phyloP scores from a whole-genome alignment of 2,329 filamentous ascomycete species.

The Colletotrichum limetticola region DNA sequence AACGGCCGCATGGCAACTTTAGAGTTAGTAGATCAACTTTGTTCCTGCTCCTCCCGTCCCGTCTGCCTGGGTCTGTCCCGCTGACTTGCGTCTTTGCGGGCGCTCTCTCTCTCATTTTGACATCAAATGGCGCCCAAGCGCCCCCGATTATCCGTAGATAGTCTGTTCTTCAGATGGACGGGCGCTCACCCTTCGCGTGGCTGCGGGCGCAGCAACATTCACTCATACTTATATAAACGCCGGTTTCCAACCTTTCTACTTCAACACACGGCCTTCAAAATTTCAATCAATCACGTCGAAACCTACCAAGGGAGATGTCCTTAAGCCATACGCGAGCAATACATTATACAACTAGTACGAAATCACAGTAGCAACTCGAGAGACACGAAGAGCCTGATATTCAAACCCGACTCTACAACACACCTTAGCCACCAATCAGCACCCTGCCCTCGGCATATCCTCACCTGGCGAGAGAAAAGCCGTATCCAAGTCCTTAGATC shows the following conservation, averaged over 20 bases:
- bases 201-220: constrained; percentile 22
- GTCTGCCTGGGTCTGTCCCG: constrained; percentile 16
- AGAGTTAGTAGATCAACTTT: constrained; percentile 6
- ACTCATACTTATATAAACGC: background rate
- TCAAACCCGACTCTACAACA: too few relatives aligned
- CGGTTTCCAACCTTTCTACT: background rate
- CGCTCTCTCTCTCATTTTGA: constrained; percentile 15
- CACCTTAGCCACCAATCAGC: background rate
- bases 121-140: constrained; percentile 13
- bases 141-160: background rate
- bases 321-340: background rate
- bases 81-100: constrained; percentile 34
- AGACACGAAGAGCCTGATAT: background rate
- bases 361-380: background rate
- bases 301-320: constrained; percentile 23
- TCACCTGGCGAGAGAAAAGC: too few relatives aligned
- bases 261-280: accelerated
- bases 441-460: background rate
- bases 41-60: constrained; percentile 10
- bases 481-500: too few relatives aligned
- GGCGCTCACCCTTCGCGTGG: constrained; percentile 23
- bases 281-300: background rate
- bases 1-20: background rate
- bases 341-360: too few relatives aligned
- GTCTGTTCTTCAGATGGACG: background rate